Evolutionary conservation across 2,329 filamentous ascomycete species (phyloP).

Genomic region (Thielaviopsis ethacetica): DNA sequence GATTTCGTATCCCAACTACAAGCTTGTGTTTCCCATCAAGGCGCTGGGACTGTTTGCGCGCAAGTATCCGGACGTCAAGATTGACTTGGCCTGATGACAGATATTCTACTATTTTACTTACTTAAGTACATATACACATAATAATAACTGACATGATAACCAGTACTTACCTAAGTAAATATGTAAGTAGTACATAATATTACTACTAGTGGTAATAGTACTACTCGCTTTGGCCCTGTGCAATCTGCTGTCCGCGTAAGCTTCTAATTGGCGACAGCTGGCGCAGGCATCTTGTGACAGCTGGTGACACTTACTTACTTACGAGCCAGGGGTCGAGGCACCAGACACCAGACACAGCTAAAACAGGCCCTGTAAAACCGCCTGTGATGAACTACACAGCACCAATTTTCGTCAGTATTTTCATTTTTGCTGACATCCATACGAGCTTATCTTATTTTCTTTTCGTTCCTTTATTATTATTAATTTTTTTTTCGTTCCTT

Average conservation of each 20-base stretch:
- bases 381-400: too few relatives aligned
- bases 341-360: neutral
- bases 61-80: constrained; percentile 48
- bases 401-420: too few relatives aligned
- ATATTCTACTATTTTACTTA: neutral
- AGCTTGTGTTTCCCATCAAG: constrained; percentile 89
- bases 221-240: neutral
- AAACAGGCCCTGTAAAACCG: neutral
- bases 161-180: too few relatives aligned
- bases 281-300: neutral
- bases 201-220: too few relatives aligned
- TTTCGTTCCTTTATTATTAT: too few relatives aligned
- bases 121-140: too few relatives aligned
- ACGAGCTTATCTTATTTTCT: too few relatives aligned
- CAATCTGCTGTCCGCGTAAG: neutral
- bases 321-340: neutral
- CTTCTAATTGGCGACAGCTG: neutral
- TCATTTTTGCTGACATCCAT: too few relatives aligned
- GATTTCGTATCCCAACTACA: constrained; percentile 99
- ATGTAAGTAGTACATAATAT: too few relatives aligned
- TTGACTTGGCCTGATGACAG: constrained; percentile 26
- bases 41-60: constrained; percentile 78
- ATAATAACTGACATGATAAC: neutral
- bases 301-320: neutral
- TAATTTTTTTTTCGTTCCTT: too few relatives aligned